These are phyloP conservation scores for Erigeron canadensis DNA, from an alignment of 129 eudicot genomes.

Conservation along the genomic window DNA sequence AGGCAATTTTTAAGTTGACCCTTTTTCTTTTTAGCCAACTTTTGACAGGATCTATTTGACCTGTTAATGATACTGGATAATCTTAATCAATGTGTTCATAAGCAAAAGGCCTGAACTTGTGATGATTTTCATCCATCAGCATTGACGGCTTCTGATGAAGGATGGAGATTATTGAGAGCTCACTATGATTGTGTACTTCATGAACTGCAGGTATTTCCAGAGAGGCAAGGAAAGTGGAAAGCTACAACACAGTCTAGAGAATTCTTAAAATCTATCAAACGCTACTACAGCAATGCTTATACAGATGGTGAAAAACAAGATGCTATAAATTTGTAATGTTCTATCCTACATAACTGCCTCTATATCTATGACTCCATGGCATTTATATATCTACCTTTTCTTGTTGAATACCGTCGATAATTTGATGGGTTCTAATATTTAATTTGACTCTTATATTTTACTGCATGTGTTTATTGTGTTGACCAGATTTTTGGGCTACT, in stretches of 20 bases:
- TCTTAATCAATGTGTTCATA: not conserved
- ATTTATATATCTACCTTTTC: not conserved
- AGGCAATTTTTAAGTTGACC: not conserved
- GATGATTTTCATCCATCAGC: not conserved
- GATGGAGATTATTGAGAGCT: not conserved
- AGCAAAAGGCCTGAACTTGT: no score
- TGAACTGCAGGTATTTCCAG: constrained; percentile 70
- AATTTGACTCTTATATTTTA: constrained; percentile 16
- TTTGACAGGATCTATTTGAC: not conserved
- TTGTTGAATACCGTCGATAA: not conserved
- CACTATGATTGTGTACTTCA: constrained; percentile 1
- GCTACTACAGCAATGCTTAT: constrained; percentile 94
- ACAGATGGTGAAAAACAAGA: constrained; percentile 99
- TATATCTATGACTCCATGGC: not conserved
- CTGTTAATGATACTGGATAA: not conserved
- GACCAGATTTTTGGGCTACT: constrained; percentile 86
- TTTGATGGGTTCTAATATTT: not conserved
- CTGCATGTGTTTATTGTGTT: constrained; percentile 22
- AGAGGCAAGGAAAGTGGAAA: constrained; percentile 97
- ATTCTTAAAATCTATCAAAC: constrained; percentile 81
- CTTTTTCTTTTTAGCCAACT: not conserved
- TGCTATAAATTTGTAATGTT: constrained; percentile 79
- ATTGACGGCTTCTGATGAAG: not conserved
- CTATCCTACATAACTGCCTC: constrained; percentile 3
- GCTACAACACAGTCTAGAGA: constrained; percentile 96